Evolutionary conservation across 495 filamentous ascomycete genomes (phyloP), one percentile per base, ranked within the genome.

Genomic region (Neurospora africana): DNA sequence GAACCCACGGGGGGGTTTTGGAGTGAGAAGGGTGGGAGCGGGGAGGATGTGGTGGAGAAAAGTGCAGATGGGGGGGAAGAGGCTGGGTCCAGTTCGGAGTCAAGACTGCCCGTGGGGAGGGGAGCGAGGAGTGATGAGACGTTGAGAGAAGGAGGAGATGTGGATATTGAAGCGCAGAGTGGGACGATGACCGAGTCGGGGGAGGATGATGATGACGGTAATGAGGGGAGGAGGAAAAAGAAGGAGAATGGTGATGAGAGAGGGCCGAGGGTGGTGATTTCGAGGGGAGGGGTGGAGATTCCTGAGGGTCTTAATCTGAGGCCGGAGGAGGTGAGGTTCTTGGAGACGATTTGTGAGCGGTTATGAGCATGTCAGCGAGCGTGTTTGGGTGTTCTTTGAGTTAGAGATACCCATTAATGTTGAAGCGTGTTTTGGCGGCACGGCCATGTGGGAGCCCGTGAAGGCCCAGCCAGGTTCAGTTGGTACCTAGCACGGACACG

Each of bases 1-100:
- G 78, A 77, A 39, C 75, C 81, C 71, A 80, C 85, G 17, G 80
- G 84, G 4, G 4, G n/a, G 72, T 74, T 70, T n/a, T 82, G 78
- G 79, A 27, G 21, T n/a, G 35, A 39, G 67, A 68, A 69, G 71
- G 41, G n/a, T n/a, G 69, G 73, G 17, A n/a, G 2, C 0, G 6
- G 21, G 41, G 38, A 75, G 68, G 27, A 71, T 2, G 23, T 69
- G 40, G 6, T 38, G 17, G 61, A 10, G 47, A 13, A 8, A 33
- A 72, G 47, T 4, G 53, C 4, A 72, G 69, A 38, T 65, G 58
- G 61, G 13, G 27, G 67, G 53, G 30, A 68, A 17, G 75, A 75
- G 11, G 39, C 39, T 15, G 39, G 39, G 39, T 40, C 39, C 5
- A 40, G 39, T 17, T 40, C 39, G 15, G 5, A 40, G 15, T 40